Conservation (phyloP, 2,329 filamentous ascomycete genomes). For the Moelleriella libera region DNA sequence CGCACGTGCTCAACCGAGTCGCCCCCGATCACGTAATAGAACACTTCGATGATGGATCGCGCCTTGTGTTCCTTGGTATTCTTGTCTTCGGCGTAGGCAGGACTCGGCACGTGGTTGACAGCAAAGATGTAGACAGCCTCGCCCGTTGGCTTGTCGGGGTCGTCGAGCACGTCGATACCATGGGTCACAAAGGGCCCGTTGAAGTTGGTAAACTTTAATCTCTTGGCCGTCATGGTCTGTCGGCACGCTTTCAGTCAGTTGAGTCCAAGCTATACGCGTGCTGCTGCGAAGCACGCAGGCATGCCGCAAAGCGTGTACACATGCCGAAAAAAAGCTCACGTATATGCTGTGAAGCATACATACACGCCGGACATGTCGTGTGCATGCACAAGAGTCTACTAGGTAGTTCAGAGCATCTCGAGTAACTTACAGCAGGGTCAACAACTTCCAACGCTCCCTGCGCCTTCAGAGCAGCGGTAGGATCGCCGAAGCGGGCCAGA, state of each 20-base stretch:
- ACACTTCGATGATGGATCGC: constrained; percentile 42
- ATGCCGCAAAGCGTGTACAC: too few species aligned
- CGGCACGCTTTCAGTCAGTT: too few species aligned
- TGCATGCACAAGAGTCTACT: background rate
- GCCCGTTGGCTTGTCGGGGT: constrained; percentile 19
- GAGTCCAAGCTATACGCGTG: background rate
- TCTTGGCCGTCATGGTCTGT: constrained; percentile 16
- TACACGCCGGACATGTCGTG: too few species aligned
- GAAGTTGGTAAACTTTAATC: constrained; percentile 36
- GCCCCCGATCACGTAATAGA: constrained; percentile 34
- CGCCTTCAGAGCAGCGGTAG: constrained; percentile 17
- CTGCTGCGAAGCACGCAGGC: background rate
- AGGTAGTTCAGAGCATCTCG: background rate
- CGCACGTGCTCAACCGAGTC: constrained; percentile 29
- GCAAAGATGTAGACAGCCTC: constrained; percentile 43
- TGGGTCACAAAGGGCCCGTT: constrained; percentile 40
- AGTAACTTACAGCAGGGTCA: constrained; percentile 30
- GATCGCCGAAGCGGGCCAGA: constrained; percentile 24
- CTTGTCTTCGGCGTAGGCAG: constrained; percentile 15
- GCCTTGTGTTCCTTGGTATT: constrained; percentile 19
- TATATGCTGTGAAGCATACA: too few species aligned
- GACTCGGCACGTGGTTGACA: constrained; percentile 43
- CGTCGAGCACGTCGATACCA: constrained; percentile 44
- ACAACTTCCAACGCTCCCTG: constrained; percentile 36
- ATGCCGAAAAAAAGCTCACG: too few species aligned